Evolutionary conservation across 768 basidiomycete genomes (phyloP), one percentile per base, ranked within the genome.

Genomic region (Tulasnella sp.): DNA sequence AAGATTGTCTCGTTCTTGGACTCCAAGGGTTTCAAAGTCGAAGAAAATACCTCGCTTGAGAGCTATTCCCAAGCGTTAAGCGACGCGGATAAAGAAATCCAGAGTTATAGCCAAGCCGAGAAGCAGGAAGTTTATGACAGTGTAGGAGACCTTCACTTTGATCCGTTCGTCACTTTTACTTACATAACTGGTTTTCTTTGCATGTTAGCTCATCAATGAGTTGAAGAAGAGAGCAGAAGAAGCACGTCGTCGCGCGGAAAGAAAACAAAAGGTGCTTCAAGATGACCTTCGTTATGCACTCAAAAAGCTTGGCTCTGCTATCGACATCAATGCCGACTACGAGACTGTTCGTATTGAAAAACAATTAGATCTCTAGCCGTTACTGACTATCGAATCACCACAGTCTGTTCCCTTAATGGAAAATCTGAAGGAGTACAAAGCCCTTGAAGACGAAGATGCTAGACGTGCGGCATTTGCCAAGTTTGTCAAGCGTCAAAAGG

Each of bases 211-310:
- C 37, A 55, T 19, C n/a, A n/a, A 15, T 20, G 53, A 53, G 27
- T 34, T 37, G 35, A 83, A 78, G 64, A 80, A 80, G 56, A 81
- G 83, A 31, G 82, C 83, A 2, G 86, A 90, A 13, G 95, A 96
- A 64, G 86, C 78, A 63, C 72, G 81, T n/a, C 76, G 89, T 7
- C 58, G 67, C 31, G 68, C 79, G 0, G 95, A 98, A 65, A 74
- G 90, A 52, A 80, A 75, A 59, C 78, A 82, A 53, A 75, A 92
- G 24, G 85, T 93, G 64, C 66, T 89, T 56, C 88, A 95, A 60
- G 95, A 99, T 65, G 95, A 98, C 61, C 71, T 99, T 32, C 81
- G 95, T 5, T 95, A 98, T 67, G 95, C 92, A 0, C 71, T 96
- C 57, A 90, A 86, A 68, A 93, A 93, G 63, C 70, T 93, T 5